Conservation (phyloP, 202 grass and related monocot species). For the Eragrostis tef region DNA sequence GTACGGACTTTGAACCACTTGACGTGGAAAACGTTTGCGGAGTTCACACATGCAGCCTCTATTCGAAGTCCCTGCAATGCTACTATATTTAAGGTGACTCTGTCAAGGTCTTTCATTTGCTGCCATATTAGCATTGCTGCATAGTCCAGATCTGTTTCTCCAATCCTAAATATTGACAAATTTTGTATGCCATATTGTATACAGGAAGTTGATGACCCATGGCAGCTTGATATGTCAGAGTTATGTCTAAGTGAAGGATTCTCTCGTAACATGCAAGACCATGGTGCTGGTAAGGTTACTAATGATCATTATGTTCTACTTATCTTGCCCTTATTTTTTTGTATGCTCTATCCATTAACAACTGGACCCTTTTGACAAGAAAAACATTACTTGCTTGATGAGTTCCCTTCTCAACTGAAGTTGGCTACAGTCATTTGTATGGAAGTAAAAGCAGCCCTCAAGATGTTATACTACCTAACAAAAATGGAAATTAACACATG, state of each 20-base stretch:
- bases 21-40: slow-evolving; percentile 95
- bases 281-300: slow-evolving; percentile 58
- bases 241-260: slow-evolving; percentile 76
- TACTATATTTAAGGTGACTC: slow-evolving; percentile 76
- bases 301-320: slow-evolving; percentile 2
- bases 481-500: slow-evolving; percentile 25
- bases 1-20: slow-evolving; percentile 83
- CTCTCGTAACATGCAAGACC: slow-evolving; percentile 68
- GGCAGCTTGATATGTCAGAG: slow-evolving; percentile 95
- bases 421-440: neutral
- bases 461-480: slow-evolving; percentile 30
- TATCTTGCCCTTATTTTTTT: slow-evolving; percentile 28
- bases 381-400: slow-evolving; percentile 28
- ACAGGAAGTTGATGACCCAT: slow-evolving; percentile 93
- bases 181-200: slow-evolving; percentile 38
- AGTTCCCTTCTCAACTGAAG: slow-evolving; percentile 16
- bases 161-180: slow-evolving; percentile 34
- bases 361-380: neutral
- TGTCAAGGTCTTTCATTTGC: slow-evolving; percentile 25
- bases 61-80: slow-evolving; percentile 73
- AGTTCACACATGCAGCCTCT: slow-evolving; percentile 74
- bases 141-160: slow-evolving; percentile 30
- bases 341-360: slow-evolving; percentile 13
- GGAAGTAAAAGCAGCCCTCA: slow-evolving; percentile 9
- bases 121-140: neutral